These are phyloP conservation scores for Fomitopsis betulina DNA, from an alignment of 1,284 basidiomycete species.

Conservation along the genomic window DNA sequence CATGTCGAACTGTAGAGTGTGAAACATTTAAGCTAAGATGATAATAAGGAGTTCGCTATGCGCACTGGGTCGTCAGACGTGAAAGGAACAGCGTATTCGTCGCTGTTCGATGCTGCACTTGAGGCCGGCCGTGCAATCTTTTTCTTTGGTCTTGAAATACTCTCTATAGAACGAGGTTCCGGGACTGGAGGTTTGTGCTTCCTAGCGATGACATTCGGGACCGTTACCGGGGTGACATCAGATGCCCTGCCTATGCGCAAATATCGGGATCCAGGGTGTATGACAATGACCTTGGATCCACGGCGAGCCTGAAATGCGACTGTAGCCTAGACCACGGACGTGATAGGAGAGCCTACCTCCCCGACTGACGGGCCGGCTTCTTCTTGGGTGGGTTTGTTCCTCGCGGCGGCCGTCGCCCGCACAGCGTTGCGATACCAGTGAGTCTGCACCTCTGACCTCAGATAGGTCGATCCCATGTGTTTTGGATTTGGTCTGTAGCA, in stretches of 20 bases:
- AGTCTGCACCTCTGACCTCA: slow-evolving; percentile 65
- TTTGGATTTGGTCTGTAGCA: slow-evolving; percentile 63
- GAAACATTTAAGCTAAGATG: background rate
- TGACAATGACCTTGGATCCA: slow-evolving; percentile 78
- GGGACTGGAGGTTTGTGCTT: slow-evolving; percentile 44
- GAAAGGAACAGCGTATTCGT: slow-evolving; percentile 42
- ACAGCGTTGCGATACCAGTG: slow-evolving; percentile 67
- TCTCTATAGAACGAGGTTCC: slow-evolving; percentile 38
- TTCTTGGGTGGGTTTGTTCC: slow-evolving; percentile 11
- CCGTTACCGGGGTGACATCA: slow-evolving; percentile 73
- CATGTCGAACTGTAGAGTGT: slow-evolving; percentile 51
- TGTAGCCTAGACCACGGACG: slow-evolving; percentile 14
- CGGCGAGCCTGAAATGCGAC: slow-evolving; percentile 41
- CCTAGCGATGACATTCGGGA: slow-evolving; percentile 80
- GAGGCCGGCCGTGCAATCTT: slow-evolving; percentile 23
- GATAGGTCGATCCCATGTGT: slow-evolving; percentile 66
- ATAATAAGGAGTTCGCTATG: background rate
- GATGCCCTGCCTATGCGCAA: slow-evolving; percentile 87
- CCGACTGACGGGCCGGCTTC: slow-evolving; percentile 20
- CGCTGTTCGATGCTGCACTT: slow-evolving; percentile 25
- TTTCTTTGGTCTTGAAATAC: slow-evolving; percentile 48
- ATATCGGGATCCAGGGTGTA: slow-evolving; percentile 90
- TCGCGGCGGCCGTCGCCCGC: slow-evolving; percentile 19
- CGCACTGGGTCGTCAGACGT: slow-evolving; percentile 60
- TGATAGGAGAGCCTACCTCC: slow-evolving; percentile 40